phyloP scores from a whole-genome alignment of 495 filamentous ascomycete species.

The Tricharina praecox region DNA sequence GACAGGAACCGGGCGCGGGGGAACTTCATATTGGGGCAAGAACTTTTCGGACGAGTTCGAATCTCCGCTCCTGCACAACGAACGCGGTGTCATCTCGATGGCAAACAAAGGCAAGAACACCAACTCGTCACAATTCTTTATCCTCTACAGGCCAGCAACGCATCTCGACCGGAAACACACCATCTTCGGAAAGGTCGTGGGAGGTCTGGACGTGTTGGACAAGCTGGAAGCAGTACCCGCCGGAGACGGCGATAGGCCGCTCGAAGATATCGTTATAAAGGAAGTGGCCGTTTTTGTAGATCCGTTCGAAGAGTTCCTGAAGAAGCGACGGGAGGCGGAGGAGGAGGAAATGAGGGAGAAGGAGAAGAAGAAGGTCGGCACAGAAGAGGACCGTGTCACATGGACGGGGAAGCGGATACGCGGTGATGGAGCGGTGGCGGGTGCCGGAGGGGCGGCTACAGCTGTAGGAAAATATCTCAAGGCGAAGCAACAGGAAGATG shows the following conservation, averaged over 20 bases:
- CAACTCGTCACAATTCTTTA: slow-evolving; percentile 89
- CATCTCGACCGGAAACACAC: slow-evolving; percentile 93
- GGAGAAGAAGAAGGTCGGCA: slow-evolving; percentile 36
- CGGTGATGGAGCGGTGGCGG: slow-evolving; percentile 37
- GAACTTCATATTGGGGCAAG: slow-evolving; percentile 72
- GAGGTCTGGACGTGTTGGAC: slow-evolving; percentile 53
- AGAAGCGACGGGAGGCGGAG: slow-evolving; percentile 38
- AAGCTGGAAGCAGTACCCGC: slow-evolving; percentile 56
- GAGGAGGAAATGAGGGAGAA: slow-evolving; percentile 36
- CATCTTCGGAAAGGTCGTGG: slow-evolving; percentile 77
- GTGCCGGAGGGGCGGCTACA: slow-evolving; percentile 30
- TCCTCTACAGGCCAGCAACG: slow-evolving; percentile 62
- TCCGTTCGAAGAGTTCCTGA: slow-evolving; percentile 82
- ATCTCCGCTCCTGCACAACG: slow-evolving; percentile 63
- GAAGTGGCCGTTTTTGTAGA: slow-evolving; percentile 81
- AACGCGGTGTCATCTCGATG: slow-evolving; percentile 71
- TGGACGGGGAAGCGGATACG: slow-evolving; percentile 81
- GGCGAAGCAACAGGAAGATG: slow-evolving; percentile 33
- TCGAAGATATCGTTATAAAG: slow-evolving; percentile 58
- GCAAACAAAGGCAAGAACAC: slow-evolving; percentile 98
- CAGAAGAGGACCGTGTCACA: slow-evolving; percentile 68
- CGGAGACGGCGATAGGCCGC: slow-evolving; percentile 51
- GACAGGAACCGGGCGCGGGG: slow-evolving; percentile 76
- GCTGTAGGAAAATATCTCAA: slow-evolving; percentile 66
- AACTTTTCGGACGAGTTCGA: slow-evolving; percentile 88